Conservation (phyloP, 83 land plant species). For the Diphasiastrum complanatum region DNA sequence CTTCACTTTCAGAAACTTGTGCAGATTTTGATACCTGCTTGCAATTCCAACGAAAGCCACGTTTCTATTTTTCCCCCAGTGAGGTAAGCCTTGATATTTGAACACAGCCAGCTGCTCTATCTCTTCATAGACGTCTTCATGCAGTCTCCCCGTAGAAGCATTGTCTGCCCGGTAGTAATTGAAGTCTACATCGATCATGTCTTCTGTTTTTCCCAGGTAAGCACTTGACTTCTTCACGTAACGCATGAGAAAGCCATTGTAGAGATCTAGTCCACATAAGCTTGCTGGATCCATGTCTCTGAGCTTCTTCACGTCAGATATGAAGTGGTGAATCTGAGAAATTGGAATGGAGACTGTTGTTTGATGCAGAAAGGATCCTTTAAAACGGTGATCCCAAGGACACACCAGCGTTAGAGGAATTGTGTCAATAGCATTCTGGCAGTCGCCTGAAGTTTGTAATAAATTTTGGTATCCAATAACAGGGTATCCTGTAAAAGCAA, state of each 20-base stretch:
- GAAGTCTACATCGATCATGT: slow-evolving; percentile 46
- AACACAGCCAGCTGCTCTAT: slow-evolving; percentile 62
- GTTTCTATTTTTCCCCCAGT: slow-evolving; percentile 81
- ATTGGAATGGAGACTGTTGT: slow-evolving; percentile 37
- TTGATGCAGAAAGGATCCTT: slow-evolving; percentile 50
- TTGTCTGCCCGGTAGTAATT: slow-evolving; percentile 53
- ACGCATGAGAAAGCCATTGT: slow-evolving; percentile 54
- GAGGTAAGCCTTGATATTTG: slow-evolving; percentile 62
- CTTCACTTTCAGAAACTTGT: slow-evolving; percentile 43
- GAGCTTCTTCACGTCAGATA: slow-evolving; percentile 50
- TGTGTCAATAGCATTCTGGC: slow-evolving; percentile 27
- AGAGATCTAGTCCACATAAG: slow-evolving; percentile 52
- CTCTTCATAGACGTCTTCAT: slow-evolving; percentile 61
- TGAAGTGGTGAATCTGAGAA: slow-evolving; percentile 38
- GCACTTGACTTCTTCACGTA: slow-evolving; percentile 48
- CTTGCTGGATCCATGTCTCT: slow-evolving; percentile 35
- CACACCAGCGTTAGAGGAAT: slow-evolving; percentile 41
- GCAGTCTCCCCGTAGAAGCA: slow-evolving; percentile 42
- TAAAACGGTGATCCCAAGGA: slow-evolving; percentile 58
- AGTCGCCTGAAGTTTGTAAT: slow-evolving; percentile 49
- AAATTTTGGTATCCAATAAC: slow-evolving; percentile 52
- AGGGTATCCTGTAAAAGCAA: slow-evolving; percentile 50
- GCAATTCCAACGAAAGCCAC: slow-evolving; percentile 43
- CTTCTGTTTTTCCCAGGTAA: slow-evolving; percentile 56
- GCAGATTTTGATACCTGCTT: slow-evolving; percentile 34